Conservation (phyloP, 805 yeast genomes). For the Wickerhamomyces subpelliculosus region DNA sequence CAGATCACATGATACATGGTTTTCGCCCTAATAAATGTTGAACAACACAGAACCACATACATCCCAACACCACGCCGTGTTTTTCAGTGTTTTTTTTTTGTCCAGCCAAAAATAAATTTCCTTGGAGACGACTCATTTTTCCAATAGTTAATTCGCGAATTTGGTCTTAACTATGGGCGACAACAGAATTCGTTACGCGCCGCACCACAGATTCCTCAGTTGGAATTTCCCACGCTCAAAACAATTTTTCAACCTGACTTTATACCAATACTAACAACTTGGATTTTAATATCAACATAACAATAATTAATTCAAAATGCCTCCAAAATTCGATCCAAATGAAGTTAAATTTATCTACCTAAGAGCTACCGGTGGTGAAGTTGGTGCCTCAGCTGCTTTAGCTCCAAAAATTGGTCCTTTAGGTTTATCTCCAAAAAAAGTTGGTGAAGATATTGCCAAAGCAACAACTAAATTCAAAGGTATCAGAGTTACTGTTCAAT, state of each 20-base stretch:
- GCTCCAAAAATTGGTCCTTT: conserved; percentile 99
- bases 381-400: conserved; percentile 98
- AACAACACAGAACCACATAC: conserved; percentile 1
- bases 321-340: conserved; percentile 97
- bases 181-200: too few relatives aligned
- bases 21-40: background rate
- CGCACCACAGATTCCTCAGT: background rate
- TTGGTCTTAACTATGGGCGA: too few relatives aligned
- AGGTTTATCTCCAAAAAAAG: conserved; percentile 99
- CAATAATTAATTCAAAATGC: conserved; percentile 45
- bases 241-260: background rate
- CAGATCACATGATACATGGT: too few relatives aligned
- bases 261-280: too few relatives aligned
- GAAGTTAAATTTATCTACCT: conserved; percentile 98
- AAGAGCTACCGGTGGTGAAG: conserved; percentile 99
- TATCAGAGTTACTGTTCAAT: conserved; percentile 97
- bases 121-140: too few relatives aligned
- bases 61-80: too few relatives aligned
- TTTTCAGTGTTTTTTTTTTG: too few relatives aligned
- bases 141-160: too few relatives aligned
- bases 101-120: too few relatives aligned
- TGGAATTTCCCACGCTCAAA: too few relatives aligned
- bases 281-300: background rate
- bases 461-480: conserved; percentile 99
- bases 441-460: conserved; percentile 99